Base-by-base conservation (phyloP, 331 rosid species). In the Rosa hybrid region DNA sequence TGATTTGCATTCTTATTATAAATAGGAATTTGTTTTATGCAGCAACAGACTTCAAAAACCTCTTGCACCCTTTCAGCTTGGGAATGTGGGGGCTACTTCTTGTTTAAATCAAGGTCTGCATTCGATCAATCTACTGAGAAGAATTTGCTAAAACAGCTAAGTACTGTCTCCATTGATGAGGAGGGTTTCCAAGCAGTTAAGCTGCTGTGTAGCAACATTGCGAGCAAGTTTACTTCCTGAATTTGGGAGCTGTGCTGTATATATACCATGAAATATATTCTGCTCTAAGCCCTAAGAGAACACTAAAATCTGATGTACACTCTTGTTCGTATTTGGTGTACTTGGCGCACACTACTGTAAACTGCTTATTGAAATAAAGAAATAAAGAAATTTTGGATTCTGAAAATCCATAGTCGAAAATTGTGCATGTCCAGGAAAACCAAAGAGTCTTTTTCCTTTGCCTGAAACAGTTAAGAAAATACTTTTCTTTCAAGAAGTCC, bases 61-160 rank as follows among this genome's bases (percentile, higher is more conserved):
- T 44, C 78, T 12, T 41, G 77, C 75, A 71, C 72, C 60, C 84
- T 79, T 18, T 82, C 89, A 34, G 86, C 86, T 65, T 86, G 86
- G 86, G 86, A 86, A 62, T 86, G 89, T 57, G 85, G 89, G 18
- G 89, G 86, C 5, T 86, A 86, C 79, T 86, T 79, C 71, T 56
- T 82, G 67, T 83, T 75, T 56, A 80, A 50, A 49, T 76, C 86
- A 6, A 86, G 75, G 73, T 54, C 86, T 12, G 86, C 80, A 68
- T 86, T 79, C 59, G 82, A 82, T 67, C 78, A 75, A 49, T 84
- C 82, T 68, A 80, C 82, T 5, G 89, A 86, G 64, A 72, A 41
- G 46, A 51, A 65, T 34, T 50, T 76, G 70, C 80, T 79, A 60
- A 60, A 64, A 53, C 81, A 44, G 56, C 78, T 86, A 6, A 45